Evolutionary conservation across 2,329 filamentous ascomycete genomes (phyloP), one percentile per base, ranked within the genome.

Genomic region (Cordyceps pruinosa): DNA sequence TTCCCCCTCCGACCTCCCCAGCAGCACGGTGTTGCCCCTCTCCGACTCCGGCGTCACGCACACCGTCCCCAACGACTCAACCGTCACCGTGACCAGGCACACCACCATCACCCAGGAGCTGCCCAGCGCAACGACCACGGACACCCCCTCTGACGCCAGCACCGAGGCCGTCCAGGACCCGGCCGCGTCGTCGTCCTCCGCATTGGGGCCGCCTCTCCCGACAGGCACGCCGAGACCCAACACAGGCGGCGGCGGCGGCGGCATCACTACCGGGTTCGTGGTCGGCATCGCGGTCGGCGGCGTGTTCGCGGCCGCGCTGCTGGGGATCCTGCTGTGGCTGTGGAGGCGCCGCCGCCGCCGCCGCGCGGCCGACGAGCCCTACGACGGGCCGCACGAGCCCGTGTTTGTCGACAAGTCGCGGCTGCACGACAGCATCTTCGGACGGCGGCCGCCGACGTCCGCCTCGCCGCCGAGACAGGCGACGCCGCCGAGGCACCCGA

Each of bases 11-110:
- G 19, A 5, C 34, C n/a, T 30, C 50, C 9, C 50, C 57, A n/a
- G n/a, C 21, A 59, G 37, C 25, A 51, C 45, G 1, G 63, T 50
- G n/a, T 64, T 59, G 42, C 68, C n/a, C 6, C 17, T 65, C 64
- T 70, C 69, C 12, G 72, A 73, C 59, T 73, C 71, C 12, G 70
- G 70, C 21, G 65, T 65, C 51, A 73, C 70, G 21, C 68, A 66
- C 46, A 72, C 69, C 8, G 66, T 73, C 39, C 68, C 70, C 7
- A 73, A 72, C 55, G 63, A 65, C 34, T 64, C 66, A 4, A 61
- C 66, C 37, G 63, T 74, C 44, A 73, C 72, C 2, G 57, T 72
- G 17, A 73, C 69, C 10, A 68, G 57, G 41, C 69, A 70, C 51
- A 73, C 70, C n/a, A 58, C 69, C 47, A 64, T 69, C 34, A 58